Percentiles rank a stretch among this genome's conserved stretches.
These are phyloP conservation scores for Sordaria brevicollis DNA, from an alignment of 495 filamentous ascomycete species.

Conservation along the genomic window DNA sequence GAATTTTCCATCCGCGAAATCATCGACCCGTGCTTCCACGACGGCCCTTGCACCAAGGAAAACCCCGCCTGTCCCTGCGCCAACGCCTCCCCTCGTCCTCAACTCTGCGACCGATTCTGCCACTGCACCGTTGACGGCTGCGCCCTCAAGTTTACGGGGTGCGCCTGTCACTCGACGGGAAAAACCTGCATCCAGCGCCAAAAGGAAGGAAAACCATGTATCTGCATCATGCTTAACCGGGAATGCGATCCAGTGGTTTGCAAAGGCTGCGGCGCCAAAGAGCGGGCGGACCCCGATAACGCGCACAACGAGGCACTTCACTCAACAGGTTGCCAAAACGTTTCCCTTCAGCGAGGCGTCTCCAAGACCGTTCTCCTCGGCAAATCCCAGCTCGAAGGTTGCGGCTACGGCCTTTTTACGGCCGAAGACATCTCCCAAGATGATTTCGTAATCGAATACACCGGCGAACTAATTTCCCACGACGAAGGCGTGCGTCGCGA, in stretches of 20 bases:
- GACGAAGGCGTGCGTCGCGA: slow-evolving; percentile 49
- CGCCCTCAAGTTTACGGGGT: slow-evolving; percentile 54
- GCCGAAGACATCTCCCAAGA: slow-evolving; percentile 49
- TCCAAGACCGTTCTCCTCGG: slow-evolving; percentile 51
- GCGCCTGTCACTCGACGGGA: slow-evolving; percentile 43
- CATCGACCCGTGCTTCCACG: slow-evolving; percentile 34
- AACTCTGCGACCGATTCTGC: slow-evolving; percentile 61
- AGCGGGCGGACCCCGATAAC: slow-evolving; percentile 52
- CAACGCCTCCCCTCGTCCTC: slow-evolving; percentile 20
- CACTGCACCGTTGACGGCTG: slow-evolving; percentile 48
- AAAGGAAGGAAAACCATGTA: slow-evolving; percentile 41
- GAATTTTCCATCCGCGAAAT: slow-evolving; percentile 31
- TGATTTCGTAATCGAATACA: slow-evolving; percentile 62
- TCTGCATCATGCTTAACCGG: slow-evolving; percentile 48
- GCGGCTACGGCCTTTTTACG: slow-evolving; percentile 57
- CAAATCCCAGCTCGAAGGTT: slow-evolving; percentile 43
- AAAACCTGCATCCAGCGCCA: slow-evolving; percentile 41
- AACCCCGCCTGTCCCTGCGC: slow-evolving; percentile 44
- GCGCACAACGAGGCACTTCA: slow-evolving; percentile 40
- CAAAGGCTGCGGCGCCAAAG: slow-evolving; percentile 49
- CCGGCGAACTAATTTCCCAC: slow-evolving; percentile 56
- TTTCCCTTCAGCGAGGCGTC: slow-evolving; percentile 49
- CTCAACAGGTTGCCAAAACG: slow-evolving; percentile 49
- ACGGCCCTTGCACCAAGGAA: slow-evolving; percentile 32
- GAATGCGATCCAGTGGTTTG: slow-evolving; percentile 68